Conservation (phyloP, 164 flowering plant genomes). For the Tinospora cordifolia region DNA sequence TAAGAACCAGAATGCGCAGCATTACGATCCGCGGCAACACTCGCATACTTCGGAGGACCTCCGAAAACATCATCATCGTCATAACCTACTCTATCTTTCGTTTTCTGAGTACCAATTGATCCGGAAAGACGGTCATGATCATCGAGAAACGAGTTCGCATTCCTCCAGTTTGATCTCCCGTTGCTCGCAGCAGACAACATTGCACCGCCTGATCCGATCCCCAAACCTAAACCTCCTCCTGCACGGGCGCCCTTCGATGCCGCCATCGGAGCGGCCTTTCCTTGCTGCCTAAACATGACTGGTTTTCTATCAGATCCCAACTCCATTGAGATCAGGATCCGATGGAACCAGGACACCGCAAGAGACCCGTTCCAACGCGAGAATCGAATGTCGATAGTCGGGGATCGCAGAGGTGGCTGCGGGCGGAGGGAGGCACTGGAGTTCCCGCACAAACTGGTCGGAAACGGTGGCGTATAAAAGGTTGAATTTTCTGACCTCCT, state of each 20-base stretch:
- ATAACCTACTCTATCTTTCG: constrained; percentile 11
- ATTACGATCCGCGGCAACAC: background rate
- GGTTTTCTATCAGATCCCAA: constrained; percentile 8
- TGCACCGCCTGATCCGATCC: constrained; percentile 20
- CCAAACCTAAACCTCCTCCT: constrained; percentile 21
- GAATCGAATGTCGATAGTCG: too few species aligned
- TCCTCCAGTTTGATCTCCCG: constrained; percentile 18
- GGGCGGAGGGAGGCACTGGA: too few species aligned
- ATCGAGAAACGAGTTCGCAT: constrained; percentile 23
- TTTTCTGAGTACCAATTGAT: constrained; percentile 12
- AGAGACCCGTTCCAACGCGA: background rate
- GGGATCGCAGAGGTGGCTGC: too few species aligned
- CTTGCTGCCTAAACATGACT: constrained; percentile 48
- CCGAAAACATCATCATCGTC: constrained; percentile 38
- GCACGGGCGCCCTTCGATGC: constrained; percentile 26
- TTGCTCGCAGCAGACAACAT: background rate
- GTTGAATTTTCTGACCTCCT: too few species aligned
- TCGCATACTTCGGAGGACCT: constrained; percentile 30
- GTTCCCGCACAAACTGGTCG: too few species aligned
- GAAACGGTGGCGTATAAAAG: too few species aligned
- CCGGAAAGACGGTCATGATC: constrained; percentile 33
- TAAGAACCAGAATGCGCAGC: constrained; percentile 14
- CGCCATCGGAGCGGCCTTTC: constrained; percentile 70
- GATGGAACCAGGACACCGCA: background rate
- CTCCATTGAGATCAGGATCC: constrained; percentile 1